Percentiles rank a stretch among this genome's conserved stretches.
Conservation (phyloP, 139 green algal species). For the Tetradesmus lagerheimii region DNA sequence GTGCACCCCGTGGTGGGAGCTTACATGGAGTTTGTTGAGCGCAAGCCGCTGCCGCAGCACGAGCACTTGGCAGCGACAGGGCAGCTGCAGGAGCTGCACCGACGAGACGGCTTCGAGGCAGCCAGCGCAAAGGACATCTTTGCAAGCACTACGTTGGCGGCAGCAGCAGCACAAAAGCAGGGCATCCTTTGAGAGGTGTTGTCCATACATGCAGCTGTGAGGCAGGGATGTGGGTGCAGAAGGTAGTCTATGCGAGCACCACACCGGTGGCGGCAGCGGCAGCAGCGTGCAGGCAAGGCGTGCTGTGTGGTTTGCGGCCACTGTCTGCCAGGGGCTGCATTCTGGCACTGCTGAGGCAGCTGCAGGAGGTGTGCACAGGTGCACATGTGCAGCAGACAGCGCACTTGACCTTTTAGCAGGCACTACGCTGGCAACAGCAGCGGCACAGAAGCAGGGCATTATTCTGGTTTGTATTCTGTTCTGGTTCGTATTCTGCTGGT, state of each 20-base stretch:
- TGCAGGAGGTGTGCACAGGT: slow-evolving; percentile 71
- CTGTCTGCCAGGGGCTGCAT: too few relatives aligned
- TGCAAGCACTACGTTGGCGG: slow-evolving; percentile 71
- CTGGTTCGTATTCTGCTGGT: too few relatives aligned
- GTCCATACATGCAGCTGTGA: not conserved
- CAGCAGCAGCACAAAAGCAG: not conserved
- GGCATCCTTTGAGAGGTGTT: not conserved
- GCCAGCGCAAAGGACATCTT: slow-evolving; percentile 90
- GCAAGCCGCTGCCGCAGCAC: slow-evolving; percentile 72
- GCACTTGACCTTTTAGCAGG: slow-evolving; percentile 87
- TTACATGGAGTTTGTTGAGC: slow-evolving; percentile 90
- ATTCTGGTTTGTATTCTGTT: too few relatives aligned
- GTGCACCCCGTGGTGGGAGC: slow-evolving; percentile 52
- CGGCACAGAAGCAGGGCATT: not conserved
- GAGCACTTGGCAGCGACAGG: not conserved
- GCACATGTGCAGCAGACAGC: slow-evolving; percentile 86
- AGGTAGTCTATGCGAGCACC: not conserved
- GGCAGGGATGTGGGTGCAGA: not conserved
- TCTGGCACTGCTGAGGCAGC: too few relatives aligned
- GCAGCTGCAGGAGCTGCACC: slow-evolving; percentile 69
- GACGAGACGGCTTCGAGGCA: slow-evolving; percentile 87
- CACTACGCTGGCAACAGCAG: slow-evolving; percentile 61
- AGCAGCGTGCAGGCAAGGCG: not conserved
- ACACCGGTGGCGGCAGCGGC: not conserved
- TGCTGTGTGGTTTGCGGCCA: too few relatives aligned